These are phyloP conservation scores for Hygrophila difformis DNA, from an alignment of 257 asterid species.

Conservation along the genomic window DNA sequence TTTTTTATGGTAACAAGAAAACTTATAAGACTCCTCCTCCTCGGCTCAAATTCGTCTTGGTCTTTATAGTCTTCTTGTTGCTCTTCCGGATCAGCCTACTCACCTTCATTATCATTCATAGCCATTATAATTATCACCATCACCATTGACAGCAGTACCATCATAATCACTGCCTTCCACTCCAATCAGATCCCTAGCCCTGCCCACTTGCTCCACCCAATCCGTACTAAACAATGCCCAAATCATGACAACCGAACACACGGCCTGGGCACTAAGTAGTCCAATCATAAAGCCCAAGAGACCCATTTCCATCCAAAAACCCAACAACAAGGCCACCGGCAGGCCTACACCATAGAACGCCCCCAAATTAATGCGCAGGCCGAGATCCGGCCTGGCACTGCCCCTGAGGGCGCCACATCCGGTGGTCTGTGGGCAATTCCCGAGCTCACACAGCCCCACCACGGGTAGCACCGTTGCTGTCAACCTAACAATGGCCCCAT, in stretches of 20 bases:
- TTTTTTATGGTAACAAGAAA: too few relatives aligned
- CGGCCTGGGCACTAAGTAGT: constrained; percentile 43
- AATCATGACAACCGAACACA: constrained; percentile 33
- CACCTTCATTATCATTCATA: too few relatives aligned
- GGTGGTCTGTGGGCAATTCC: too few relatives aligned
- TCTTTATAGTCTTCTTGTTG: too few relatives aligned
- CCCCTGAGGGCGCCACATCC: constrained; percentile 75
- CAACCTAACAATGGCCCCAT: constrained; percentile 24
- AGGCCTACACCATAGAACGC: constrained; percentile 58
- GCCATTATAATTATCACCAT: too few relatives aligned
- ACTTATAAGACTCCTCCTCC: too few relatives aligned
- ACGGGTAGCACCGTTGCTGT: constrained; percentile 46
- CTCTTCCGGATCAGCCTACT: too few relatives aligned
- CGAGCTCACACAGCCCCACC: constrained; percentile 54
- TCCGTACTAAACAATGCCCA: constrained; percentile 34
- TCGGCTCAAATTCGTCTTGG: too few relatives aligned
- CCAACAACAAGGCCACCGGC: constrained; percentile 44
- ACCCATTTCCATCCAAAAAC: constrained; percentile 39
- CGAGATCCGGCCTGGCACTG: constrained; percentile 47
- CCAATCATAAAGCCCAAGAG: constrained; percentile 51
- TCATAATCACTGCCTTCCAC: constrained; percentile 3
- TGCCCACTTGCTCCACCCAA: constrained; percentile 35
- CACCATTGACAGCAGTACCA: too few relatives aligned
- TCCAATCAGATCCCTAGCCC: constrained; percentile 39
- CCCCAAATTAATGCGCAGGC: constrained; percentile 41